Base-by-base conservation (phyloP, 1,139 yeast species). In the Yamadazyma diospyri region DNA sequence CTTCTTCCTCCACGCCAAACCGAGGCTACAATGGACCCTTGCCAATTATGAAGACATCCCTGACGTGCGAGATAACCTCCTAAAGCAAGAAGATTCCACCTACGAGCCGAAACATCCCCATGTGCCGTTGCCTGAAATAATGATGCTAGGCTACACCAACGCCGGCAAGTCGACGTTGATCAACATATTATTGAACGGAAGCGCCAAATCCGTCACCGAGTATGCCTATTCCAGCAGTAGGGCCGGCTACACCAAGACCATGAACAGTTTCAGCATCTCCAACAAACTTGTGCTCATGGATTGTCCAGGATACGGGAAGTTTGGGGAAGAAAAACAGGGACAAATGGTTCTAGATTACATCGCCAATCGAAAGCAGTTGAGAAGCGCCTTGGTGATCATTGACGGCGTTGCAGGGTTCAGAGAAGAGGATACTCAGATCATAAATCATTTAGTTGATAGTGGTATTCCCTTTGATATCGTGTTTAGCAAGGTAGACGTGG, bases 261-360 rank as follows among this genome's bases (percentile, higher is more conserved):
- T 87, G 49, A 84, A 83, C 48, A 79, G 86, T 42, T 87, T 70
- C 57, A 81, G 78, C 36, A 59, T 86, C 13, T 82, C 82, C 1
- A 72, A 76, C 30, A 64, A 70, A 39, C 63, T 87, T 29, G 61
- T 87, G 37, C 49, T 87, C 6, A 72, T 87, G 2, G 97, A 87
- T 51, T 76, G 87, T 23, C 96, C 97, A 0, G 97, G 97, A 0
- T 87, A 87, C 51, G 97, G 97, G 2, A 64, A 57, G 16, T 73
- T 64, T 45, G 88, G 81, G 2, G 68, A 68, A 16, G 52, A 49
- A n/a, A 58, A 64, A 40, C 95, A 87, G 50, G 96, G 96, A 1
- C 59, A 72, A 33, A 66, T 81, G 29, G 82, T 83, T 1, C 50
- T 78, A 43, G 75, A 77, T 24, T 87, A 86, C 48, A 56, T 87